These are phyloP conservation scores for Candida tallmaniae DNA, from an alignment of 805 yeast species.

Conservation along the genomic window DNA sequence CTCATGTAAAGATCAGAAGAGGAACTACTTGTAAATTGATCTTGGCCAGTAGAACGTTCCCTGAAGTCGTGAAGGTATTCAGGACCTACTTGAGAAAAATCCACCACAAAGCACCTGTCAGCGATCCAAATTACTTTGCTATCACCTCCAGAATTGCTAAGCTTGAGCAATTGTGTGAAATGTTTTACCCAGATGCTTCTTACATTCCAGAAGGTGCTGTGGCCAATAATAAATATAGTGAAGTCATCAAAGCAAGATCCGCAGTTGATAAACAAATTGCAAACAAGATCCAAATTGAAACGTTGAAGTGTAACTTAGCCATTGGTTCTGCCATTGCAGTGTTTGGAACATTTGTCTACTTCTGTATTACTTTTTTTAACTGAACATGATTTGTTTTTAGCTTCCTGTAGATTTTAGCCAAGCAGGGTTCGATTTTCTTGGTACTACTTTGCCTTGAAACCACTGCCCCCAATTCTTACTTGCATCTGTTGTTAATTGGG, in stretches of 20 bases:
- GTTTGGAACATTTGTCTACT: constrained; percentile 6
- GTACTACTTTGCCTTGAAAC: no score
- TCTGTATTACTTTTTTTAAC: background rate
- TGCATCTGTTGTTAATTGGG: no score
- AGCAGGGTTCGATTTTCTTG: no score
- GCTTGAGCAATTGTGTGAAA: constrained; percentile 83
- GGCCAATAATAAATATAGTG: constrained; percentile 33
- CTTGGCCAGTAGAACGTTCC: constrained; percentile 65
- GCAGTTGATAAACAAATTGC: constrained; percentile 22
- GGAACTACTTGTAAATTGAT: constrained; percentile 81
- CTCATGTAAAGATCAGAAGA: constrained; percentile 82
- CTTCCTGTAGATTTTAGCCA: no score
- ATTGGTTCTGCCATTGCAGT: constrained; percentile 10
- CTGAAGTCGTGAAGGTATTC: constrained; percentile 74
- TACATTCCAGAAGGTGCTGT: constrained; percentile 54
- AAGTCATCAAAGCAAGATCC: constrained; percentile 33
- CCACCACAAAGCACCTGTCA: constrained; percentile 72
- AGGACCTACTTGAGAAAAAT: constrained; percentile 67
- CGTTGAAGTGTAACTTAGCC: constrained; percentile 16
- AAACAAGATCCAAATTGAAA: constrained; percentile 9
- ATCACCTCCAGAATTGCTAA: constrained; percentile 84
- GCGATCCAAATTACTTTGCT: constrained; percentile 81
- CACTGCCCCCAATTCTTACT: no score
- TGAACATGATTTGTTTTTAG: no score
- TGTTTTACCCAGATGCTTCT: constrained; percentile 53